Conservation (phyloP, 176 grass and related monocot genomes). For the Eragrostis nindensis region DNA sequence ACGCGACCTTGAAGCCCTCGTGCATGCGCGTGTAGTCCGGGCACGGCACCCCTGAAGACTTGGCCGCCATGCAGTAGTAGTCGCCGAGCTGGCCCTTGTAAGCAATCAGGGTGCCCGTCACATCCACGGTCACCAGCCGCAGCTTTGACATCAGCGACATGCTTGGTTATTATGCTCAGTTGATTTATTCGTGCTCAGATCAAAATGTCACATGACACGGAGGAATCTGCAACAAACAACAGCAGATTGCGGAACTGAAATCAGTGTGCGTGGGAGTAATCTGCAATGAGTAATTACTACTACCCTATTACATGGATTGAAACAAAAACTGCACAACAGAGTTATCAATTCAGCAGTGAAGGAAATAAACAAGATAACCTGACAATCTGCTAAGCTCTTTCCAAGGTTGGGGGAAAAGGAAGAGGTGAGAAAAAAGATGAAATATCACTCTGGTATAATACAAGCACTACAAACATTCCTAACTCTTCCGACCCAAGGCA, state of each 20-base stretch:
- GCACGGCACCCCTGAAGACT: constrained; percentile 65
- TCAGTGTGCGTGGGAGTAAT: not conserved
- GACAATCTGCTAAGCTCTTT: not conserved
- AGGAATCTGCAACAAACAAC: not conserved
- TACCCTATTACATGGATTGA: not conserved
- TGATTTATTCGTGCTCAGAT: not conserved
- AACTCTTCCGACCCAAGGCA: no score
- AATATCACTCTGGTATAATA: not conserved
- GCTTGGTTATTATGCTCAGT: no score
- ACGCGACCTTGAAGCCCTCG: constrained; percentile 75
- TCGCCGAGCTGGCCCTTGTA: constrained; percentile 86
- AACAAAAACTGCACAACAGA: not conserved
- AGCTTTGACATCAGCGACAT: constrained; percentile 86
- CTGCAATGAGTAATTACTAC: no score
- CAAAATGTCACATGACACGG: not conserved
- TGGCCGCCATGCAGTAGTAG: constrained; percentile 94
- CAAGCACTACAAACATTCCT: not conserved
- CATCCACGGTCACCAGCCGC: constrained; percentile 77
- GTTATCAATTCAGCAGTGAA: no score
- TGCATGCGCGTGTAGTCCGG: constrained; percentile 84
- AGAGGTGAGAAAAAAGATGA: no score
- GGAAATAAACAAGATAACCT: no score
- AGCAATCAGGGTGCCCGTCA: constrained; percentile 83
- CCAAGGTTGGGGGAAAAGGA: not conserved
- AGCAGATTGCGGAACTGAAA: not conserved